Percentiles rank a stretch among this genome's conserved stretches.
Evolutionary conservation across 352 stramenopile species (phyloP).

Genomic region (Phytophthora crassamura): DNA sequence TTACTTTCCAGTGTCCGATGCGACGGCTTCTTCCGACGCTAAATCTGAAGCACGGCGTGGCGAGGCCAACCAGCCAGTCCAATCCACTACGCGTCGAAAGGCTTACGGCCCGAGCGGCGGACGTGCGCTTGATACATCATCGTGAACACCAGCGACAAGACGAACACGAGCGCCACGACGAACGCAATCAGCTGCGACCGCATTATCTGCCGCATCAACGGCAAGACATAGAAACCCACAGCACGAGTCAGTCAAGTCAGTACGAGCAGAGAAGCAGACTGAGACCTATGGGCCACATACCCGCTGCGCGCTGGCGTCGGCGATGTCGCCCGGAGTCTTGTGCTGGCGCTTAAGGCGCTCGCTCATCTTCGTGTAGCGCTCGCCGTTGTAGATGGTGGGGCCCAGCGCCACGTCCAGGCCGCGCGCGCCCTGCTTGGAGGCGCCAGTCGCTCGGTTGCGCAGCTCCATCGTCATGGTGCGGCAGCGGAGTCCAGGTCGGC

Average conservation of each 20-base stretch:
- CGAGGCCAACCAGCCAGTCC: background rate
- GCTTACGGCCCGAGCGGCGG: conserved; percentile 32
- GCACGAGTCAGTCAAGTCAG: background rate
- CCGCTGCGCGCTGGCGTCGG: conserved; percentile 41
- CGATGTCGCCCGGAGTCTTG: conserved; percentile 49
- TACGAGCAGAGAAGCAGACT: background rate
- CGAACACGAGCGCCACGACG: conserved; percentile 55
- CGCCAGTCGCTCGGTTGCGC: conserved; percentile 53
- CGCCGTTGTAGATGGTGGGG: conserved; percentile 82
- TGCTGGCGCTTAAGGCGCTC: conserved; percentile 83
- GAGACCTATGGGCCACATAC: conserved; percentile 33
- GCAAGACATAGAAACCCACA: conserved; percentile 9
- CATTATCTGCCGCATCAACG: conserved; percentile 51
- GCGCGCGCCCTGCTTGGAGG: conserved; percentile 39
- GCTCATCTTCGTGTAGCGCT: conserved; percentile 86
- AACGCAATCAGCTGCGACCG: conserved; percentile 68
- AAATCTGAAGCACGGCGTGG: background rate
- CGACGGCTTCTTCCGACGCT: conserved; percentile 24
- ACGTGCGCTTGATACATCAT: conserved; percentile 64
- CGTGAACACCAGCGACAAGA: conserved; percentile 60
- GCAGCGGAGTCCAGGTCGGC: background rate
- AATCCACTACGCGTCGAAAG: conserved; percentile 28
- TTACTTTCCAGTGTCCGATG: background rate
- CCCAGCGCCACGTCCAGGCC: conserved; percentile 66
- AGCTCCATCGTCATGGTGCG: conserved; percentile 56